phyloP scores from a whole-genome alignment of 2,329 filamentous ascomycete genomes.

The Chaetothyriales sp. region DNA sequence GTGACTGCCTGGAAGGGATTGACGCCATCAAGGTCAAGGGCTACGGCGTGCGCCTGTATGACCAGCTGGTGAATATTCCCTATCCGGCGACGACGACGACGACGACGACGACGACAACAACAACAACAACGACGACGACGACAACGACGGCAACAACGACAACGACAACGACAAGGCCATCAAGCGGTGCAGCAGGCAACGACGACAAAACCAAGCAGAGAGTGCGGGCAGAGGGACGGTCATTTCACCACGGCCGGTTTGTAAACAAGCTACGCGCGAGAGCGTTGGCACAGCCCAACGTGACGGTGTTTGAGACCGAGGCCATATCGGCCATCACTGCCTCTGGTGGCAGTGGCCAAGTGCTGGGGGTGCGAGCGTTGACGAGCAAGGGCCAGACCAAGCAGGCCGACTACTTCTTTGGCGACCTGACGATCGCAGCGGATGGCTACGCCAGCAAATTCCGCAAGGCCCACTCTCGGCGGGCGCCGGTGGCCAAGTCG shows the following conservation, averaged over 20 bases:
- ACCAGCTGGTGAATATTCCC: conserved; percentile 57
- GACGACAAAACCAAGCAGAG: not conserved
- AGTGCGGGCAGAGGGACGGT: conserved; percentile 52
- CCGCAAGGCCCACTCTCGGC: conserved; percentile 60
- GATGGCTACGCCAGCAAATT: conserved; percentile 92
- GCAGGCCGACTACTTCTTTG: conserved; percentile 64
- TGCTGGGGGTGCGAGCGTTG: conserved; percentile 68
- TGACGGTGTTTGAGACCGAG: conserved; percentile 83
- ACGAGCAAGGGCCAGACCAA: conserved; percentile 43
- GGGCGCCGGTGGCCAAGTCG: conserved; percentile 56
- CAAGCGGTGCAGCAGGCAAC: conserved; percentile 10
- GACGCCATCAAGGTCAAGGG: conserved; percentile 72
- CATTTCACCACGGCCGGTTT: conserved; percentile 92
- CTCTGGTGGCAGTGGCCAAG: conserved; percentile 47
- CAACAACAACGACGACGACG: conserved; percentile 43
- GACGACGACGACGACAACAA: not conserved
- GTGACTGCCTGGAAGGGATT: conserved; percentile 73
- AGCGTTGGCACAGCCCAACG: conserved; percentile 62
- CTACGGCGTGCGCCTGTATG: conserved; percentile 77
- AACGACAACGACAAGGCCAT: conserved; percentile 7
- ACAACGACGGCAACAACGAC: conserved; percentile 8
- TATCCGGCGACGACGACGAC: conserved; percentile 51
- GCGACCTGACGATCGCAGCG: conserved; percentile 70
- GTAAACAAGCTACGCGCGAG: conserved; percentile 67
- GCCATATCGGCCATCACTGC: conserved; percentile 62